Conservation (phyloP, 768 basidiomycete species). For the Phaffia australis region DNA sequence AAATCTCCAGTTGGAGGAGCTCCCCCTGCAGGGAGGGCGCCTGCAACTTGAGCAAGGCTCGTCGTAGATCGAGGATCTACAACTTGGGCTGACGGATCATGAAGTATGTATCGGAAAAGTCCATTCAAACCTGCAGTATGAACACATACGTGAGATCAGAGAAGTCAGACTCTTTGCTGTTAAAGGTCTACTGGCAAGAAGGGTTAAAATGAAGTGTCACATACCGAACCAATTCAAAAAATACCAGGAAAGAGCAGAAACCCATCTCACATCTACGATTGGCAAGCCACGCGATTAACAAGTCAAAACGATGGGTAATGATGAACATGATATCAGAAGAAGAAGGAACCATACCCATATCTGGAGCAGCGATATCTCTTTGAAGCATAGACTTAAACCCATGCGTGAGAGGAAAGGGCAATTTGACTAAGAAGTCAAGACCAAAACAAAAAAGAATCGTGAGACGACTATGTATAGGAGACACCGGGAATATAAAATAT, state of each 20-base stretch:
- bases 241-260: conserved; percentile 97
- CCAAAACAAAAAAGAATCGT: not conserved
- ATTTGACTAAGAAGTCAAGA: conserved; percentile 54
- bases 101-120: conserved; percentile 84
- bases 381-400: conserved; percentile 98
- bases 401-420: conserved; percentile 90
- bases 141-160: not conserved
- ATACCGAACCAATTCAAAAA: conserved; percentile 93
- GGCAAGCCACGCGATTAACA: conserved; percentile 40
- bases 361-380: conserved; percentile 43
- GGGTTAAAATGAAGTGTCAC: not conserved
- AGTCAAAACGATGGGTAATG: not conserved
- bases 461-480: conserved; percentile 8
- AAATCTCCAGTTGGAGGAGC: conserved; percentile 59
- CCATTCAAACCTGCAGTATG: conserved; percentile 55
- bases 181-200: no score
- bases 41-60: conserved; percentile 30
- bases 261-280: conserved; percentile 98
- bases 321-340: not conserved
- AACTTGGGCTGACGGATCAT: conserved; percentile 38
- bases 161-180: no score
- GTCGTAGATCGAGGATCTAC: conserved; percentile 8
- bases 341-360: conserved; percentile 21
- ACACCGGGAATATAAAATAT: not conserved
- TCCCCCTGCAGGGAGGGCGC: conserved; percentile 30